A percentile compares a stretch with the other conserved stretches of the same genome.
These are phyloP conservation scores for Termitomyces titanicus DNA, from an alignment of 768 basidiomycete species.

Conservation along the genomic window DNA sequence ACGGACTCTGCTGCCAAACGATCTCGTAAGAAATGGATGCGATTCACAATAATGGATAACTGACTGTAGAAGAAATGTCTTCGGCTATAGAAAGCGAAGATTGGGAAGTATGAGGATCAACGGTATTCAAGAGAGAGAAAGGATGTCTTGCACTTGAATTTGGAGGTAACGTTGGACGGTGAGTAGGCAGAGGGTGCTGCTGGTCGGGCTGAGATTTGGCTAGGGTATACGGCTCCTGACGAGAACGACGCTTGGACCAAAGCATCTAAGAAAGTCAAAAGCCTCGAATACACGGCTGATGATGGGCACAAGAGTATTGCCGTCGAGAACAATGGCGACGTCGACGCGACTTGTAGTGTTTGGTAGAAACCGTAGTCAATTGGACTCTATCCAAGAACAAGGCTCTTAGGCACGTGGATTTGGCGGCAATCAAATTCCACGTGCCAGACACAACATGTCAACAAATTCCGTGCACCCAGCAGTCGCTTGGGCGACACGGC, in stretches of 20 bases:
- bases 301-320: conserved; percentile 1
- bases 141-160: conserved; percentile 12
- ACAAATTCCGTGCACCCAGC: not conserved
- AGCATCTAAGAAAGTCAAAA: conserved; percentile 12
- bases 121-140: conserved; percentile 11
- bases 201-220: conserved; percentile 15
- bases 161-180: conserved; percentile 11
- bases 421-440: conserved; percentile 22
- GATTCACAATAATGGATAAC: not conserved
- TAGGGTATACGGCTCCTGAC: conserved; percentile 13
- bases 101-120: conserved; percentile 12
- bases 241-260: conserved; percentile 18
- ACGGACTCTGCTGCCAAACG: conserved; percentile 5
- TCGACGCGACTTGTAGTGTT: not conserved
- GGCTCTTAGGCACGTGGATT: conserved; percentile 13
- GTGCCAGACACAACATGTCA: conserved; percentile 19
- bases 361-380: conserved; percentile 15
- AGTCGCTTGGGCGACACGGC: not conserved
- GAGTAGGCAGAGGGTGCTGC: conserved; percentile 7
- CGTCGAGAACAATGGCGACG: conserved; percentile 10
- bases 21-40: conserved; percentile 2
- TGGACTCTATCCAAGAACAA: conserved; percentile 16
- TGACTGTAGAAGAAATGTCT: conserved; percentile 8
- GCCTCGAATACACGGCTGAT: not conserved
- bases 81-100: conserved; percentile 7